Conservation (phyloP, 305 asterid species). For the Fraxinus greggii region DNA sequence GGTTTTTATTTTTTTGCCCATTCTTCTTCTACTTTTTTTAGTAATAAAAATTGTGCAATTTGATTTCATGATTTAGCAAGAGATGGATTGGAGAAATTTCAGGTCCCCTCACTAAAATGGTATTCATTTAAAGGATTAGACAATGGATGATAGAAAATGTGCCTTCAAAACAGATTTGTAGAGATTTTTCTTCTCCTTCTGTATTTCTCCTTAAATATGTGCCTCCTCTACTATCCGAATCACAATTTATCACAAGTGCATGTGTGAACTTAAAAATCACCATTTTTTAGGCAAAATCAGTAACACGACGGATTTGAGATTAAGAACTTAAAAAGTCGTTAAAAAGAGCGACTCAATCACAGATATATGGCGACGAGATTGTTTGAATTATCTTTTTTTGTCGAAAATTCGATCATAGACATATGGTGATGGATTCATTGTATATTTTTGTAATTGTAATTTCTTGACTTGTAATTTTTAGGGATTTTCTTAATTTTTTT, state of each 20-base stretch:
- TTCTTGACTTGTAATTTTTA: no score
- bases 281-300: not conserved
- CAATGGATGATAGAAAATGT: slow-evolving; percentile 26
- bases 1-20: not conserved
- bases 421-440: no score
- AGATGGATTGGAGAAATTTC: slow-evolving; percentile 60
- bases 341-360: not conserved
- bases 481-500: no score
- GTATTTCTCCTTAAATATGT: slow-evolving; percentile 2
- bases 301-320: no score
- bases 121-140: slow-evolving; percentile 29
- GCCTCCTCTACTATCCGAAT: not conserved
- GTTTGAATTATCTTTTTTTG: no score
- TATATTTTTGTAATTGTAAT: no score
- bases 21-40: not conserved
- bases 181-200: slow-evolving; percentile 26
- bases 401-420: no score
- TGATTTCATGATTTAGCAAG: slow-evolving; percentile 24
- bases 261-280: not conserved
- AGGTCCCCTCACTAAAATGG: slow-evolving; percentile 35
- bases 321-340: not conserved
- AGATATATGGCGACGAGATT: no score
- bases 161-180: not conserved
- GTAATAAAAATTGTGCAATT: not conserved
- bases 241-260: not conserved